A percentile compares a stretch with the other conserved stretches of the same genome.
Conservation (phyloP, 306 rosid genomes). For the Sechiopsis laciniata region DNA sequence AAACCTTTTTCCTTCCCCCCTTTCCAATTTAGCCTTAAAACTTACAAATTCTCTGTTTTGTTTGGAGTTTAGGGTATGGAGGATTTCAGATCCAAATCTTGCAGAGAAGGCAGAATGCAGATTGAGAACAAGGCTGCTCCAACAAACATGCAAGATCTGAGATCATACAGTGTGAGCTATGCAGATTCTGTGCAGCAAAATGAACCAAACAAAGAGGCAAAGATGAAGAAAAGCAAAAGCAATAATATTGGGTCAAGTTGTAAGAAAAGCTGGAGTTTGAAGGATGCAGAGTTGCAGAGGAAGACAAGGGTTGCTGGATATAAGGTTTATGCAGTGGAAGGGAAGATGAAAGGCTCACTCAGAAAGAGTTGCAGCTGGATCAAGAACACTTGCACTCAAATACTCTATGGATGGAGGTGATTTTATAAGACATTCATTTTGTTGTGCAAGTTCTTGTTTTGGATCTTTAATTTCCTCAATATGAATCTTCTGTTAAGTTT, state of each 20-base stretch:
- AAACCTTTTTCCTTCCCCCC: not conserved
- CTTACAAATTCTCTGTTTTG: not conserved
- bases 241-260: slow-evolving; percentile 32
- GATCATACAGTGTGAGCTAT: slow-evolving; percentile 58
- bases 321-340: slow-evolving; percentile 73
- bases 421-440: not conserved
- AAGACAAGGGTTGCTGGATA: slow-evolving; percentile 87
- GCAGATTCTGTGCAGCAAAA: slow-evolving; percentile 34
- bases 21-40: not conserved
- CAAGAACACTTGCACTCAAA: slow-evolving; percentile 65
- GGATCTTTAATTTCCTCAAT: slow-evolving; percentile 10
- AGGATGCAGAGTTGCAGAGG: slow-evolving; percentile 84
- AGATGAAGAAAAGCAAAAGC: slow-evolving; percentile 50
- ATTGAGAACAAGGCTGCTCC: slow-evolving; percentile 45
- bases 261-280: slow-evolving; percentile 55
- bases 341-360: slow-evolving; percentile 80
- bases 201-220: slow-evolving; percentile 38
- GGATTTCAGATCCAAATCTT: slow-evolving; percentile 83
- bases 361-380: slow-evolving; percentile 79
- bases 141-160: slow-evolving; percentile 69
- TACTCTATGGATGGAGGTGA: slow-evolving; percentile 54
- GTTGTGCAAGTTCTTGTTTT: slow-evolving; percentile 10
- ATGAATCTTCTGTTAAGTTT: slow-evolving; percentile 11
- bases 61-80: slow-evolving; percentile 30
- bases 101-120: slow-evolving; percentile 49